These are phyloP conservation scores for Oryza meyeriana DNA, from an alignment of 176 grass and related monocot genomes.

Conservation along the genomic window DNA sequence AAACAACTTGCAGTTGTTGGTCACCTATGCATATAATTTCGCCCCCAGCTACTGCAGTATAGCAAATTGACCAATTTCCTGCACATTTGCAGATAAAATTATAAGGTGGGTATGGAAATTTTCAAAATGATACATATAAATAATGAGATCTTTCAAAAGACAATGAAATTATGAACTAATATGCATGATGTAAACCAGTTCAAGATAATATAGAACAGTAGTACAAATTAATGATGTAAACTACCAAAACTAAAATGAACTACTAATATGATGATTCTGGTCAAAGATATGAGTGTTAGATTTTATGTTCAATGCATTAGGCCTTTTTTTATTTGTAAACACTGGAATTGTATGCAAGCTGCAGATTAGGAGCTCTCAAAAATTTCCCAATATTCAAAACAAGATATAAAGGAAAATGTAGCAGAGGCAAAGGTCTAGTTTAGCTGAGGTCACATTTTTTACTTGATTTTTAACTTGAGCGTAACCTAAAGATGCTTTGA, in stretches of 20 bases:
- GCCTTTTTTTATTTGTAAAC: background rate
- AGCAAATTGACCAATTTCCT: slow-evolving; percentile 68
- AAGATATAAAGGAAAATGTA: background rate
- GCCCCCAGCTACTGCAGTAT: slow-evolving; percentile 57
- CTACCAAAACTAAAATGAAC: slow-evolving; percentile 13
- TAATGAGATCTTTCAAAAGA: background rate
- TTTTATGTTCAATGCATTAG: background rate
- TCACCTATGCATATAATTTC: slow-evolving; percentile 75
- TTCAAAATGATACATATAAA: background rate
- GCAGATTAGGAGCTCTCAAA: background rate
- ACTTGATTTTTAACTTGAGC: background rate
- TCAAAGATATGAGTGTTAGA: background rate
- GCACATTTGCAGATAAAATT: slow-evolving; percentile 26
- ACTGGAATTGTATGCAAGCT: slow-evolving; percentile 1
- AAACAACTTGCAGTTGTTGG: slow-evolving; percentile 71
- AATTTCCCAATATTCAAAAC: background rate
- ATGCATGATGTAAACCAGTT: background rate
- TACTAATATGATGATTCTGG: background rate
- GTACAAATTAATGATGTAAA: background rate
- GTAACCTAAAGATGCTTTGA: background rate
- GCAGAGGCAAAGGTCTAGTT: background rate
- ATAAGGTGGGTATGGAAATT: background rate
- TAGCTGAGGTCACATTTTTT: background rate
- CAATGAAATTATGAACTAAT: background rate
- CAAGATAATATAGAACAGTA: background rate